Base-by-base conservation (phyloP, 768 basidiomycete genomes). In the Strobilomyces echinocephalus region DNA sequence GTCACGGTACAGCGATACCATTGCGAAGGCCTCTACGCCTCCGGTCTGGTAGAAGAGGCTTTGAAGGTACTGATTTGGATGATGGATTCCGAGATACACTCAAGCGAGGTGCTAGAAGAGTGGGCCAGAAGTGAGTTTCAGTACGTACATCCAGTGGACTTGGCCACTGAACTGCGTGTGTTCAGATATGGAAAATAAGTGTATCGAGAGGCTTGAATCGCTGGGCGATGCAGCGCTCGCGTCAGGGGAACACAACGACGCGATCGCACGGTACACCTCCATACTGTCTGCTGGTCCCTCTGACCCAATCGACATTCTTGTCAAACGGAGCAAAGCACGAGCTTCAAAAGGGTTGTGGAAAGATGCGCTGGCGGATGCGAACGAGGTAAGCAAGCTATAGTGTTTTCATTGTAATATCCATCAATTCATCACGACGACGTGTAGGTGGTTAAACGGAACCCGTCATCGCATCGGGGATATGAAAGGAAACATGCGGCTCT, bases 201-300 rank as follows among this genome's bases (percentile, higher is more conserved):
- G 40, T 24, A 11, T 41, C 18, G 39, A 20, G 9, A 40, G 2
- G 39, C 40, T 41, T 12, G 44, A 52, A 46, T 9, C 6, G 3
- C 39, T 42, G 4, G 55, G 51, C 1, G 52, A 59, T 15, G 9
- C 2, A 2, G 58, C 55, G 20, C 16, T 50, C 6, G 12, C 2
- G 1, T 28, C 49, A 5, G 31, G 16, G 16, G 15, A 52, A 3
- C 9, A 53, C 9, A 49, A 43, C 11, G 11, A 53, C 0, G 58
- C 58, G 30, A 51, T 50, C 41, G 46, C 11, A 12, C 36, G 11
- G 2, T 60, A 60, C 21, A 34, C 58, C 8, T 38, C 52, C 26
- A 52, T 55, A 1, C 24, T 60, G 9, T 52, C 20, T 26, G 50
- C 57, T 8, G 7, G n/a, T 26, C 33, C 45, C 2, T n/a, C 31